Evolutionary conservation across 192 early-diverging fungal genomes (phyloP), one percentile per base, ranked within the genome.

Genomic region (Umbelopsis sp.): DNA sequence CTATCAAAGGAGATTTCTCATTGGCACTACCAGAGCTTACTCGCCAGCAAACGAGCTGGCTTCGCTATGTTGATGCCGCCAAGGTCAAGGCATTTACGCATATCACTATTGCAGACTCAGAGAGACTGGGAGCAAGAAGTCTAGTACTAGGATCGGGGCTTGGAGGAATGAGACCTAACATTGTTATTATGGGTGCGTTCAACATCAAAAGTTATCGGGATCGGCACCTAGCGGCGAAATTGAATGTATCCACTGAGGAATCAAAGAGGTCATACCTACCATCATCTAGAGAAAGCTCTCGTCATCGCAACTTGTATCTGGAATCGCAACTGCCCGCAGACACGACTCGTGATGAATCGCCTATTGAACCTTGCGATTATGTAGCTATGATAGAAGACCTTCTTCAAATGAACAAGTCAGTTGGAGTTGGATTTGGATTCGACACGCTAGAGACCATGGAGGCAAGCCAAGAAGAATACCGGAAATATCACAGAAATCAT

Each of bases 311-410:
- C 24, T 71, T 81, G 50, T 68, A 81, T 65, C 71, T 81, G 20
- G 71, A 73, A 4, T 54, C 76, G 51, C 72, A 69, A 50, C 78
- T 90, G 25, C 88, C 88, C 0, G 87, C 83, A 0, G 88, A 90
- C 52, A 80, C 75, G 14, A 86, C 86, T 14, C 75, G 80, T 25
- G 82, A 84, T 38, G 87, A 90, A 66, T 65, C 81, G n/a, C 78
- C 88, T 0, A 90, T 92, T 66, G 74, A 72, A 5, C 79, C 81
- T 5, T 74, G 76, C 2, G 88, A 89, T 0, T 92, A 91, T 62
- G 82, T 92, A 49, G 84, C 87, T 21, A 91, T 92, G 31, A 90
- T 92, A 44, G 91, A 92, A 59, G 88, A 92, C 66, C 81, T 87
- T 4, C 70, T 92, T 68, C 75, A 80, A 2, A 75, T 92, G 70